Base-by-base conservation (phyloP, 176 grass and related monocot genomes). In the Avena eriantha region DNA sequence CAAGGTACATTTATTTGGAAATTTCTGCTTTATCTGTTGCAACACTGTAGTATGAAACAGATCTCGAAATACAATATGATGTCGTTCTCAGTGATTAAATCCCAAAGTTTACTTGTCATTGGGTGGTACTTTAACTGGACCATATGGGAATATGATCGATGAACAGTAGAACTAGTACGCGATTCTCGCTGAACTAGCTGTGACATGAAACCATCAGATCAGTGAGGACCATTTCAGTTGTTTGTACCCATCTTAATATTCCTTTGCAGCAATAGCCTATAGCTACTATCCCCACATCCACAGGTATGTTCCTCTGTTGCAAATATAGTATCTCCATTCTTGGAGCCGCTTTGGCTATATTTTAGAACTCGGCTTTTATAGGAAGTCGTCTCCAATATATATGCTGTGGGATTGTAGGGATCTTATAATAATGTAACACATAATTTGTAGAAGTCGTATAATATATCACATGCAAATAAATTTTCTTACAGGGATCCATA, bases 171-270 rank as follows among this genome's bases (percentile, higher is more conserved):
- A 34, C 26, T 76, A 54, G 22, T 50, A 50, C 45, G 71, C 53
- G 47, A 54, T 77, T 55, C 49, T 55, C 17, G 26, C 49, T 55
- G 49, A 77, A 77, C 29, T 34, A 77, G 29, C 50, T 55, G 56
- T 11, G 74, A 1, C 74, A 35, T 77, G 49, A 43, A 77, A 77
- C 31, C 34, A 69, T 41, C 33, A 35, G 29, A 56, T 53, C 23
- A 76, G 47, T 31, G 7, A 76, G 74, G 74, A 77, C 74, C 74
- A 77, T 77, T 55, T 33, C 50, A 77, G 50, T 21, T 77, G 50
- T 34, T 77, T 77, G 29, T 77, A 55, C 73, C 74, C 49, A 77
- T 77, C 49, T 77, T 10, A 29, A 55, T 77, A 76, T 76, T 76
- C 24, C 17, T 31, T 26, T 77, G 74, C 26, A 55, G 49, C 49